Conservation (phyloP, 1,284 basidiomycete genomes). For the Cutaneotrichosporon sp. region DNA sequence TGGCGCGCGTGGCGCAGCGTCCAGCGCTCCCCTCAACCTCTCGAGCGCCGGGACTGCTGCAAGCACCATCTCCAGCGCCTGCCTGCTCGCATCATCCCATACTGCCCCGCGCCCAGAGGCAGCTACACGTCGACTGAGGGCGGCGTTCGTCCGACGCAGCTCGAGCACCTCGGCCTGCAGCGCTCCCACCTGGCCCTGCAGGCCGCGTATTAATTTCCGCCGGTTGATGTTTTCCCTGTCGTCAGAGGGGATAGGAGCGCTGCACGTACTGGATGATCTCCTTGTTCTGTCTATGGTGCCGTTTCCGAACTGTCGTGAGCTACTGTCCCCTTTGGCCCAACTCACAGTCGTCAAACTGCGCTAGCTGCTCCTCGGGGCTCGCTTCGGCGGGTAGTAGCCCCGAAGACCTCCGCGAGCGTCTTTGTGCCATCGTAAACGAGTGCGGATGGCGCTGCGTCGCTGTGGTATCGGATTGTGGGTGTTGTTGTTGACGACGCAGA, state of each 20-base stretch:
- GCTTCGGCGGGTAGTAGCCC: neutral
- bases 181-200: constrained; percentile 13
- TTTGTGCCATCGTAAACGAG: neutral
- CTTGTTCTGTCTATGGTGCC: constrained; percentile 16
- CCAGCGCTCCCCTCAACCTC: constrained; percentile 7
- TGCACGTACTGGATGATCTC: constrained; percentile 18
- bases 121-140: constrained; percentile 1
- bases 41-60: constrained; percentile 9
- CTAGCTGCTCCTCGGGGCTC: neutral
- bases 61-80: constrained; percentile 9
- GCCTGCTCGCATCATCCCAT: neutral
- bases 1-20: neutral
- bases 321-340: neutral
- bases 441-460: neutral
- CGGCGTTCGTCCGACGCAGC: constrained; percentile 6
- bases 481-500: neutral
- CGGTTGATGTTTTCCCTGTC: constrained; percentile 16
- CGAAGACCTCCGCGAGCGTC: constrained; percentile 3
- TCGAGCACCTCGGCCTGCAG: constrained; percentile 15
- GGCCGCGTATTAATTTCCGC: constrained; percentile 4
- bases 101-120: neutral
- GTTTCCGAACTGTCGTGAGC: constrained; percentile 13
- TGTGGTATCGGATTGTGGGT: neutral
- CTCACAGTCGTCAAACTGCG: constrained; percentile 4
- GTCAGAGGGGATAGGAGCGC: neutral